Conservation (phyloP, 2,329 filamentous ascomycete species). For the Boeremia exigua region DNA sequence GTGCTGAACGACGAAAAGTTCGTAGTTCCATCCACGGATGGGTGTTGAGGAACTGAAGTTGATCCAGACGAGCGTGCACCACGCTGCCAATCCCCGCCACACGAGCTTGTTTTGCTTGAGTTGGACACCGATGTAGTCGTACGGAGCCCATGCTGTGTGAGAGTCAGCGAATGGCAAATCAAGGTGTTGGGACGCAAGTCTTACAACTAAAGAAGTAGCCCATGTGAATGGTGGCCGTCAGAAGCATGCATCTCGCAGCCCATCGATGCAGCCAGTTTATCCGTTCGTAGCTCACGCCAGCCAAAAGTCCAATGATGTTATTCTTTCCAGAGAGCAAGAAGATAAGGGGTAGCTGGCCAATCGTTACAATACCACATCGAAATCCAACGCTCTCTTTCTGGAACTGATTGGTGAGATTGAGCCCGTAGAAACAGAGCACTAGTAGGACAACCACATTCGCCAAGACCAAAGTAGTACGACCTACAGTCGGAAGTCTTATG, state of each 20-base stretch:
- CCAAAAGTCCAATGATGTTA: constrained; percentile 65
- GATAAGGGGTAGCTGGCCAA: constrained; percentile 62
- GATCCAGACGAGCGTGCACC: constrained; percentile 71
- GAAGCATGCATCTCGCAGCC: constrained; percentile 71
- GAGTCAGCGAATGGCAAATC: background rate
- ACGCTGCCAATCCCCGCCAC: constrained; percentile 71
- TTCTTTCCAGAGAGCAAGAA: constrained; percentile 63
- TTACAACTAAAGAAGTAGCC: constrained; percentile 65
- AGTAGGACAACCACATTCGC: constrained; percentile 60
- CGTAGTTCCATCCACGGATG: constrained; percentile 69
- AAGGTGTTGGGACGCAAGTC: background rate
- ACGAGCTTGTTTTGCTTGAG: constrained; percentile 68
- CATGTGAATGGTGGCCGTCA: constrained; percentile 72
- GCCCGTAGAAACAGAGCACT: constrained; percentile 62
- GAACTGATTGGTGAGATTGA: constrained; percentile 58
- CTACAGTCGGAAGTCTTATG: constrained; percentile 50
- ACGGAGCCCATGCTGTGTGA: constrained; percentile 62
- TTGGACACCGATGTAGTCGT: constrained; percentile 65
- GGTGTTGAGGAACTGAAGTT: constrained; percentile 68
- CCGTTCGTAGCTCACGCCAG: constrained; percentile 70
- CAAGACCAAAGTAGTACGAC: constrained; percentile 48
- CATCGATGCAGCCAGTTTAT: constrained; percentile 78
- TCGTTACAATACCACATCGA: constrained; percentile 60
- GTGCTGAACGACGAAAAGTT: constrained; percentile 74
- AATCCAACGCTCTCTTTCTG: constrained; percentile 64